A percentile compares a stretch with the other conserved stretches of the same genome.
phyloP scores from a whole-genome alignment of 805 yeast genomes.

The Jamesozyma spencerorum region DNA sequence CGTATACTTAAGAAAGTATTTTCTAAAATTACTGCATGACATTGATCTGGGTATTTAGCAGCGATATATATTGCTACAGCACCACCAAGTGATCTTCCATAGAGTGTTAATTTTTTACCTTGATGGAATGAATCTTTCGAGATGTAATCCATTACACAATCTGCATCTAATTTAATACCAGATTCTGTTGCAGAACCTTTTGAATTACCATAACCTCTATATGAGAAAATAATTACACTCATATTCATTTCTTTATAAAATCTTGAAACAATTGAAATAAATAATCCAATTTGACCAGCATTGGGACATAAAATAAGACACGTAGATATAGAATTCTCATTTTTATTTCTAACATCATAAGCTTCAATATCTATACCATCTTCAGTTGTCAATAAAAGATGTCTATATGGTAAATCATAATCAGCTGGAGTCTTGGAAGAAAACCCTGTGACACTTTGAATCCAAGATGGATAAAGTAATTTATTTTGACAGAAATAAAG shows the following conservation, averaged over 20 bases:
- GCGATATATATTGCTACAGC: conserved; percentile 86
- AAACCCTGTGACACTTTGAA: conserved; percentile 59
- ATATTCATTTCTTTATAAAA: conserved; percentile 54
- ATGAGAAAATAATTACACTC: conserved; percentile 77
- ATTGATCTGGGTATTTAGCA: conserved; percentile 39
- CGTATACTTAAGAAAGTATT: conserved; percentile 78
- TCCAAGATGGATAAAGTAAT: conserved; percentile 70
- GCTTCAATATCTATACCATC: conserved; percentile 66
- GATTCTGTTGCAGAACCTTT: conserved; percentile 66
- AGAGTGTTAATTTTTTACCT: conserved; percentile 48
- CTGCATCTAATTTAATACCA: conserved; percentile 78
- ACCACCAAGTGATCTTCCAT: conserved; percentile 90
- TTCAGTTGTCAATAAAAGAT: conserved; percentile 46
- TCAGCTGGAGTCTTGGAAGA: conserved; percentile 68
- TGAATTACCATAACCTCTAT: conserved; percentile 82
- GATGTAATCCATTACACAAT: conserved; percentile 54
- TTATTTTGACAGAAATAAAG: conserved; percentile 55
- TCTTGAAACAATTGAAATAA: conserved; percentile 65
- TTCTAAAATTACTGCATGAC: conserved; percentile 66
- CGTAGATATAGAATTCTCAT: conserved; percentile 42
- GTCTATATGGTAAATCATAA: conserved; percentile 57
- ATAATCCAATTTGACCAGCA: conserved; percentile 93
- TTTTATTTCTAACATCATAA: conserved; percentile 34
- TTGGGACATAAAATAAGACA: conserved; percentile 80
- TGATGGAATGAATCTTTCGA: conserved; percentile 39